These are phyloP conservation scores for Paraurostyla sp. DNA, from an alignment of 73 alveolate species.

Conservation along the genomic window DNA sequence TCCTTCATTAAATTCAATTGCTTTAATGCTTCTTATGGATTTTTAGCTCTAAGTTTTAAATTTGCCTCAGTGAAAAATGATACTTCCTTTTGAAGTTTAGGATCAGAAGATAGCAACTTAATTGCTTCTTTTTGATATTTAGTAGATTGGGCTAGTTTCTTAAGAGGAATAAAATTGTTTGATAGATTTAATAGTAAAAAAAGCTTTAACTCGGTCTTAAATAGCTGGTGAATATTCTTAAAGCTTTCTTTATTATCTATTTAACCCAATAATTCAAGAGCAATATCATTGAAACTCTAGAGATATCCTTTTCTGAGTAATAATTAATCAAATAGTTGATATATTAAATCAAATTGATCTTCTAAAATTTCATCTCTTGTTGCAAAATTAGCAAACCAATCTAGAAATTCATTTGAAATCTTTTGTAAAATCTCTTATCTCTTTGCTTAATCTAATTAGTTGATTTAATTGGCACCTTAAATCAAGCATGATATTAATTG, in stretches of 20 bases:
- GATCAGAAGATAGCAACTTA: background rate
- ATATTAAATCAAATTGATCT: background rate
- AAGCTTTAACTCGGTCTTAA: background rate
- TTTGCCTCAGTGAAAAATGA: background rate
- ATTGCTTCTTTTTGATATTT: background rate
- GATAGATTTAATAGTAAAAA: background rate
- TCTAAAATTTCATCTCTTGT: background rate
- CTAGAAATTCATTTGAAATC: background rate
- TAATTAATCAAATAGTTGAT: background rate
- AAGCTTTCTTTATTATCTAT: background rate
- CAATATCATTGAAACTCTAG: background rate
- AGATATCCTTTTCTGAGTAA: conserved; percentile 1
- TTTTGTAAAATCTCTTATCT: background rate
- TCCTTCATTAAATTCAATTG: background rate
- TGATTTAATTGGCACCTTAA: background rate
- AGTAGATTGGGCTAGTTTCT: background rate
- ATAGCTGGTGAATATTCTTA: background rate
- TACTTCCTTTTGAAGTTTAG: background rate
- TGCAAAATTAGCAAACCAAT: background rate
- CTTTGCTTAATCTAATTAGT: background rate
- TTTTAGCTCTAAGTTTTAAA: background rate
- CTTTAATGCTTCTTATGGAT: conserved; percentile 33
- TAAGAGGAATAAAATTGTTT: conserved; percentile 4
- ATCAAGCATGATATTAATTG: background rate
- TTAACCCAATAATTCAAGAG: background rate